Evolutionary conservation across 139 green algal genomes (phyloP).

Genomic region (Bryopsis sp.): DNA sequence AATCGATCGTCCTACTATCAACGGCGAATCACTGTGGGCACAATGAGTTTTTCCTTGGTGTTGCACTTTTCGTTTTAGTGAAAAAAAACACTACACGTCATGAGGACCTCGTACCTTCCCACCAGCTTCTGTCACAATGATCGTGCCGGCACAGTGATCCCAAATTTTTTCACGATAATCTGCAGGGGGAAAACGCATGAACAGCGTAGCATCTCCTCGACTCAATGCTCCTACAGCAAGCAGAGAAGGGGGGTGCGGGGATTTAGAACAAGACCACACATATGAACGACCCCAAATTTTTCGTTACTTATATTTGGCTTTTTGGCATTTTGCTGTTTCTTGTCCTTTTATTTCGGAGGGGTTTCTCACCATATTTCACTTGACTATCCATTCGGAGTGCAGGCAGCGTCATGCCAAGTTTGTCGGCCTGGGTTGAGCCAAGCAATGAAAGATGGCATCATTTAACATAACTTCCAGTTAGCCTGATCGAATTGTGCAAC

Average conservation of each 20-base stretch:
- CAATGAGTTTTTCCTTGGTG: too few relatives aligned
- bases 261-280: too few relatives aligned
- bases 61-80: too few relatives aligned
- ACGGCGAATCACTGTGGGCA: too few relatives aligned
- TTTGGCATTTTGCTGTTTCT: not conserved
- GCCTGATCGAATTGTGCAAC: too few relatives aligned
- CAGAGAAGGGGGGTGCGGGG: not conserved
- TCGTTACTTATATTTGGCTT: too few relatives aligned
- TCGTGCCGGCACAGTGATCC: conserved; percentile 75
- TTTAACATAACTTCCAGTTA: too few relatives aligned
- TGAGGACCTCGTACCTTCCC: conserved; percentile 29
- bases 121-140: conserved; percentile 80
- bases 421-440: conserved; percentile 28
- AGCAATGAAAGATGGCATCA: too few relatives aligned
- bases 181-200: conserved; percentile 80
- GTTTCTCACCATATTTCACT: conserved; percentile 84
- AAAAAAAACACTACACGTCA: not conserved
- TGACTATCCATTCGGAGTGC: conserved; percentile 80
- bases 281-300: not conserved
- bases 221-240: conserved; percentile 37
- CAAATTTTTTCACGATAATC: conserved; percentile 89
- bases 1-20: too few relatives aligned
- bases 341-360: not conserved
- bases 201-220: conserved; percentile 70
- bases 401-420: conserved; percentile 48